Conservation (phyloP, 345 rosid species). For the Rhizophora apiculata region DNA sequence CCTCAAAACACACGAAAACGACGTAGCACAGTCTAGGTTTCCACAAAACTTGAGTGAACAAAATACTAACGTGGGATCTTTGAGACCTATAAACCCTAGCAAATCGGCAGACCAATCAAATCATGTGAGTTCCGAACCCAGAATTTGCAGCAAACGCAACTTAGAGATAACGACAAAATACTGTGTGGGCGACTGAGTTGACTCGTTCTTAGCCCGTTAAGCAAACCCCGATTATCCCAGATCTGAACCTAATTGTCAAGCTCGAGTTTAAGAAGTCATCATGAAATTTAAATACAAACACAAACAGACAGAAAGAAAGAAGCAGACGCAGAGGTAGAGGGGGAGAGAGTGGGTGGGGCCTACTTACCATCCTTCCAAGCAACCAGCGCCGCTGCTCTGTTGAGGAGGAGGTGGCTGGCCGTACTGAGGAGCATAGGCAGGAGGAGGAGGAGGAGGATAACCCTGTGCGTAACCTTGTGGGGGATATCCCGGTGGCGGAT, state of each 20-base stretch:
- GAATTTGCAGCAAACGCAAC: too few relatives aligned
- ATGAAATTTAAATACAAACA: not conserved
- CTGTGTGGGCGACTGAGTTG: not conserved
- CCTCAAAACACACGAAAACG: too few relatives aligned
- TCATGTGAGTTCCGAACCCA: too few relatives aligned
- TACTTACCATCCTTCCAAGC: constrained; percentile 73
- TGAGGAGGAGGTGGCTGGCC: constrained; percentile 63
- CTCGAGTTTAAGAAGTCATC: too few relatives aligned
- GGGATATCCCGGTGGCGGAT: constrained; percentile 44
- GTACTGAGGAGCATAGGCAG: constrained; percentile 74
- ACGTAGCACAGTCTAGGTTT: too few relatives aligned
- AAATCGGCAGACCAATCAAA: too few relatives aligned
- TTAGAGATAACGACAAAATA: too few relatives aligned
- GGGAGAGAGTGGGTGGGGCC: not conserved
- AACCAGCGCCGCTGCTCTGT: constrained; percentile 43
- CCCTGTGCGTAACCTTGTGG: constrained; percentile 59
- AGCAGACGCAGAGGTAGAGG: not conserved
- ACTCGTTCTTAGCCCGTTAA: not conserved
- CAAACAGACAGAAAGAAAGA: not conserved
- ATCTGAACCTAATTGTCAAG: not conserved
- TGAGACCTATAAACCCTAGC: too few relatives aligned
- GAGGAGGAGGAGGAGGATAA: constrained; percentile 58
- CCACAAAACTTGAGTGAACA: too few relatives aligned
- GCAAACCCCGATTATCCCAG: not conserved
- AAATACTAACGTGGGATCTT: too few relatives aligned